A percentile compares a stretch with the other conserved stretches of the same genome.
phyloP scores from a whole-genome alignment of 257 asterid species.

The Fraxinus excelsior region DNA sequence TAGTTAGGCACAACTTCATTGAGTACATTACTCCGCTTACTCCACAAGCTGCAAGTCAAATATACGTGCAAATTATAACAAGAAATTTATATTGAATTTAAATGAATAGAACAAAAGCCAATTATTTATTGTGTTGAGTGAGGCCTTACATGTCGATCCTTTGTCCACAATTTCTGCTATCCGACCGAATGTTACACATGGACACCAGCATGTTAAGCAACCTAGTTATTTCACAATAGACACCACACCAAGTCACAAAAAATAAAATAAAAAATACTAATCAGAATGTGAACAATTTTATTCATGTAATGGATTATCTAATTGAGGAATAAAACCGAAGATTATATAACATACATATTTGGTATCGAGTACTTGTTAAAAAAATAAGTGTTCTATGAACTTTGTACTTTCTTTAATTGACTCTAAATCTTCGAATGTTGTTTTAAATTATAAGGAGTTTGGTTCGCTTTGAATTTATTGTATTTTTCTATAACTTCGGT shows the following conservation, averaged over 20 bases:
- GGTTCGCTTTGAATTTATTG: too few species aligned
- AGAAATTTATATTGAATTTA: too few species aligned
- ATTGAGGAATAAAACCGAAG: too few species aligned
- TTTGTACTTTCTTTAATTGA: neutral
- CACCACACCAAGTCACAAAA: neutral
- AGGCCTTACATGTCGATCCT: constrained; percentile 58
- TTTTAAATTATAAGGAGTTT: too few species aligned
- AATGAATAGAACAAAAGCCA: too few species aligned
- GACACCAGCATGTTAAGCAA: constrained; percentile 70
- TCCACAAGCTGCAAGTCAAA: constrained; percentile 52
- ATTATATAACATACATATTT: too few species aligned
- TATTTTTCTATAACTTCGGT: too few species aligned
- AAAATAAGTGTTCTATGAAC: neutral
- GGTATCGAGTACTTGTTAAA: too few species aligned
- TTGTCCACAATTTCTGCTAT: constrained; percentile 64
- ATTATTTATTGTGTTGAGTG: neutral
- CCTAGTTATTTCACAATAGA: constrained; percentile 22
- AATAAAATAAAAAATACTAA: too few species aligned
- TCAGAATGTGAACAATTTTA: too few species aligned
- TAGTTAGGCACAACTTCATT: constrained; percentile 40
- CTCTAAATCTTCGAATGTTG: too few species aligned
- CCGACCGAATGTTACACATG: constrained; percentile 70
- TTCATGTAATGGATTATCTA: too few species aligned
- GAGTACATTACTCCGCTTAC: constrained; percentile 56
- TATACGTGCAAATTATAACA: neutral